Evolutionary conservation across 2,329 filamentous ascomycete genomes (phyloP).

Genomic region (Botrytis hyacinthi): DNA sequence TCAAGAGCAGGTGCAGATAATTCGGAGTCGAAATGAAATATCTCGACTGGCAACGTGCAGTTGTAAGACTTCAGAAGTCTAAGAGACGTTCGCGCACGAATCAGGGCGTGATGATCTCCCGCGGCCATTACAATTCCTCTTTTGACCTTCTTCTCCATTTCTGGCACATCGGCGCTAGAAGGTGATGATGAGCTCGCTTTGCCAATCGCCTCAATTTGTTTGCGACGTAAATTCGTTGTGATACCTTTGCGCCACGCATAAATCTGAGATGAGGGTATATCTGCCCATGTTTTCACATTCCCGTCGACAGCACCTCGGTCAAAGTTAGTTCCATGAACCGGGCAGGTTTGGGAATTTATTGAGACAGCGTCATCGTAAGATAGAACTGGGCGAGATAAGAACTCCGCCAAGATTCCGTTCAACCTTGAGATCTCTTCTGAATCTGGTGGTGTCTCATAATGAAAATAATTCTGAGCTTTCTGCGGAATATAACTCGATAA

Average conservation of each 20-base stretch:
- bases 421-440: constrained; percentile 6
- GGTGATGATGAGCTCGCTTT: constrained; percentile 11
- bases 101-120: constrained; percentile 22
- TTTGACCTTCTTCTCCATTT: constrained; percentile 8
- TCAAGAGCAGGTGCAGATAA: constrained; percentile 8
- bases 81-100: constrained; percentile 28
- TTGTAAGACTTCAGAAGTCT: constrained; percentile 28
- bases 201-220: constrained; percentile 2
- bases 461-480: constrained; percentile 11
- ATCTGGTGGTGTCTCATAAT: neutral
- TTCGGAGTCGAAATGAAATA: constrained; percentile 28
- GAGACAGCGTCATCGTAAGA: constrained; percentile 25
- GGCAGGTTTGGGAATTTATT: constrained; percentile 23
- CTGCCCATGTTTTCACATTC: constrained; percentile 23
- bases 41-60: constrained; percentile 29
- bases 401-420: constrained; percentile 8
- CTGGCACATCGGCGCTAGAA: neutral
- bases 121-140: constrained; percentile 31
- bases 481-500: constrained; percentile 11
- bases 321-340: constrained; percentile 26
- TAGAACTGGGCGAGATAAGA: constrained; percentile 21
- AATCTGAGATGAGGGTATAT: constrained; percentile 25
- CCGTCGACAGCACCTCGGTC: constrained; percentile 22
- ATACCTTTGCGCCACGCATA: constrained; percentile 26
- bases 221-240: constrained; percentile 20